Evolutionary conservation across 1,284 basidiomycete species (phyloP), one percentile per base, ranked within the genome.

Genomic region (Sutorius eximius): DNA sequence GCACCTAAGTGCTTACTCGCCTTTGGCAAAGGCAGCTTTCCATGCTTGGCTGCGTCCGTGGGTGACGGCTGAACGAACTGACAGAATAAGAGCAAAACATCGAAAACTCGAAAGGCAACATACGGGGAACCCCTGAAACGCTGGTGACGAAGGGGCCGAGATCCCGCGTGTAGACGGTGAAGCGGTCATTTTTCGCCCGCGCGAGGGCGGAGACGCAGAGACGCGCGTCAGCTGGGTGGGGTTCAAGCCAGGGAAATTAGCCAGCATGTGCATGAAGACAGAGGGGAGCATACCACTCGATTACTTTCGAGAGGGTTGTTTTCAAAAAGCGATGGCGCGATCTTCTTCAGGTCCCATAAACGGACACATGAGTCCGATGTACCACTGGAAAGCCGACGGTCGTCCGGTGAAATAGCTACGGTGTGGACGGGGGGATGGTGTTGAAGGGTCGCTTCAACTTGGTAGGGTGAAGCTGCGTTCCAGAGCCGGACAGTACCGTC

Each of bases 401-500:
- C 53, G 32, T 40, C 32, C 7, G 10, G 30, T 22, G 53, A 48
- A 18, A 55, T 16, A 5, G 53, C 53, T 8, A 55, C 10, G n/a
- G 51, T 32, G 13, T 33, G n/a, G 22, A 50, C 11, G 6, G 11
- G 34, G 43, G n/a, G 12, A 18, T 36, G 24, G 9, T 46, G 42
- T 20, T 2, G 27, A 10, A 54, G 33, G 7, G 34, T 15, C 16
- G 18, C 22, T 20, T 13, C 52, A 20, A 48, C 33, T 33, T 56
- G 53, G 5, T 43, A 12, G 16, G 18, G 37, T 18, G 53, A 46
- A 3, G 16, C 20, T 29, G 45, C 32, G 13, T 38, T 30, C 53
- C 53, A 55, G 27, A 55, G 32, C 8, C 52, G 38, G 15, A 56
- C 43, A 3, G 29, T 46, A 1, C 16, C 22, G 24, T 55, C 53